Conservation (phyloP, 2,329 filamentous ascomycete species). For the Scleromitrula shiraiana region DNA sequence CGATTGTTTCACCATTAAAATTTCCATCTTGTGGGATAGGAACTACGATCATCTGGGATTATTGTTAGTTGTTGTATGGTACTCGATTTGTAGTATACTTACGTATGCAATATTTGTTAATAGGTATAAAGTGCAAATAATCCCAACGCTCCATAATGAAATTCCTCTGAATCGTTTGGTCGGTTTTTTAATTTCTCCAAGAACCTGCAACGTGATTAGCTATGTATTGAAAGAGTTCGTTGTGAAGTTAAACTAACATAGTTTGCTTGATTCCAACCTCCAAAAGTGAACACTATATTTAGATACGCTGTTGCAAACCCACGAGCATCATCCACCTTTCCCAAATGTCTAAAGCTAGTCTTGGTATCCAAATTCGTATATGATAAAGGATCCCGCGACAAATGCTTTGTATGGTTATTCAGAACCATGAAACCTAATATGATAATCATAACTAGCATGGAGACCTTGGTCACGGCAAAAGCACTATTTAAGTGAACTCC, state of each 20-base stretch:
- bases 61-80: not conserved
- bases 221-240: not conserved
- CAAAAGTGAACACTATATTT: constrained; percentile 35
- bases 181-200: constrained; percentile 13
- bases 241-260: constrained; percentile 28
- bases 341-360: constrained; percentile 11
- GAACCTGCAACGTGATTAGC: constrained; percentile 33
- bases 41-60: constrained; percentile 21
- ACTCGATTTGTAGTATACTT: constrained; percentile 14
- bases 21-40: constrained; percentile 1
- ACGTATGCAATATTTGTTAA: constrained; percentile 34
- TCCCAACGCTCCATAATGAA: constrained; percentile 19
- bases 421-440: constrained; percentile 24
- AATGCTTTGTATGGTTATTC: constrained; percentile 4
- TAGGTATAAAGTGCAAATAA: constrained; percentile 31
- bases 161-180: constrained; percentile 22
- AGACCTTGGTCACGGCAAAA: constrained; percentile 42
- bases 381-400: constrained; percentile 1
- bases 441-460: constrained; percentile 41
- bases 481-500: constrained; percentile 44
- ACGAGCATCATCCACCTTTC: constrained; percentile 17
- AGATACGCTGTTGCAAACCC: constrained; percentile 36
- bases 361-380: constrained; percentile 10
- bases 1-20: constrained; percentile 17
- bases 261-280: constrained; percentile 38